phyloP scores from a whole-genome alignment of 1,284 basidiomycete genomes.

The Naganishia sp. region DNA sequence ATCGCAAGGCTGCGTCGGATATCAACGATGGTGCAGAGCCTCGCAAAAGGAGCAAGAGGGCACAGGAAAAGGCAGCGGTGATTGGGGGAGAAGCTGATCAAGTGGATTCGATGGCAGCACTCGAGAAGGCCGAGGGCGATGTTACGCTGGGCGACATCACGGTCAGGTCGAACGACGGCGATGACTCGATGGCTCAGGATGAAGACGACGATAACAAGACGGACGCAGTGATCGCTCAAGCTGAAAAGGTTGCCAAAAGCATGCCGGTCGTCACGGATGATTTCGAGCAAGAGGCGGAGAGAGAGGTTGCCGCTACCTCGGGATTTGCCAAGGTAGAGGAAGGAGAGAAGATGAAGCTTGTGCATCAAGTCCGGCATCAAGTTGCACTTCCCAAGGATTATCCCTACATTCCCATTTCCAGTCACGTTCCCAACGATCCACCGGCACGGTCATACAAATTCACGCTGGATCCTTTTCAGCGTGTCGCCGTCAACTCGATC shows the following conservation, averaged over 20 bases:
- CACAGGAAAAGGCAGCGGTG: slow-evolving; percentile 6
- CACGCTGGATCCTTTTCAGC: slow-evolving; percentile 95
- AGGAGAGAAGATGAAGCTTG: slow-evolving; percentile 55
- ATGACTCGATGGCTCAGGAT: slow-evolving; percentile 33
- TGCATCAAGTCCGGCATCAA: slow-evolving; percentile 52
- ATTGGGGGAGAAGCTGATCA: background rate
- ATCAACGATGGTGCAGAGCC: slow-evolving; percentile 7
- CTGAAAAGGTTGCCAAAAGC: slow-evolving; percentile 4
- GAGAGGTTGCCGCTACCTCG: slow-evolving; percentile 80
- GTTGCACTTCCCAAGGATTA: slow-evolving; percentile 93
- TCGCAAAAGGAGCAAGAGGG: slow-evolving; percentile 24
- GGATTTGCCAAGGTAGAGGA: slow-evolving; percentile 71
- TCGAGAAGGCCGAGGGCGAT: slow-evolving; percentile 32
- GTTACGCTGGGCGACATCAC: slow-evolving; percentile 31
- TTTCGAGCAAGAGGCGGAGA: slow-evolving; percentile 82
- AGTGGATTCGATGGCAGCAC: slow-evolving; percentile 37
- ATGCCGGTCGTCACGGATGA: slow-evolving; percentile 80
- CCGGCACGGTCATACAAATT: slow-evolving; percentile 94
- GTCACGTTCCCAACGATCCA: slow-evolving; percentile 87
- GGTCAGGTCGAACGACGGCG: slow-evolving; percentile 39
- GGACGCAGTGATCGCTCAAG: slow-evolving; percentile 10
- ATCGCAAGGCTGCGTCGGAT: background rate
- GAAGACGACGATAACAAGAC: slow-evolving; percentile 35
- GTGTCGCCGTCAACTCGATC: slow-evolving; percentile 90
- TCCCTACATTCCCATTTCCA: slow-evolving; percentile 84